Base-by-base conservation (phyloP, 495 filamentous ascomycete genomes). In the Penicillium salamii region DNA sequence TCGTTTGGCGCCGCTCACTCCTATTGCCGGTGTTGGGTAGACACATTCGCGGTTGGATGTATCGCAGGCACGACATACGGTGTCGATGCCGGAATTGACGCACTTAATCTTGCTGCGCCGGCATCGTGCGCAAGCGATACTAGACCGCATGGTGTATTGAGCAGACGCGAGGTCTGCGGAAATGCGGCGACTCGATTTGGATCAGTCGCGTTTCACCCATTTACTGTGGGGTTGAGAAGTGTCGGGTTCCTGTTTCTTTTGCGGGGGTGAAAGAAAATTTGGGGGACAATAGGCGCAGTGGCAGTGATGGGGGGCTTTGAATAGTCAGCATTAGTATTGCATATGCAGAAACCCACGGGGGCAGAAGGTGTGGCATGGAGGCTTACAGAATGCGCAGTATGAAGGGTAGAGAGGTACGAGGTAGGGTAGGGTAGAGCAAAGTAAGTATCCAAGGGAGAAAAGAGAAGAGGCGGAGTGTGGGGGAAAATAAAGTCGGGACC, bases 101-200 rank as follows among this genome's bases (percentile, higher is more conserved):
- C 78, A 88, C 72, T 91, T 92, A 66, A 91, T 86, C 65, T 92
- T 92, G 65, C 84, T 88, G 62, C 86, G 84, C 46, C 88, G 81
- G 71, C 88, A 92, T 42, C 83, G 77, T 50, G 79, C 78, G 67
- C 88, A 92, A 53, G 88, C 88, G 54, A 92, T 90, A 54, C 84
- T 88, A 40, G 87, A 90, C 45, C 88, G 78, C 82, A 90, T 86
- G 46, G 21, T 69, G 43, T 52, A 29, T 45, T 41, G 24, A 31
- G 59, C 55, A 61, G 62, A 64, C 61, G 48, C 52, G 42, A 50
- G 35, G 26, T 42, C 44, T 39, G 39, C 43, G 20, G 8, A 15
- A 14, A 31, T 33, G 36, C 26, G 24, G 28, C 45, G 29, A 38
- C n/a, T 29, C 42, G 35, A 20, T 38, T 26, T 48, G 36, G 37